These are phyloP conservation scores for Pyrus hybrid DNA, from an alignment of 331 rosid species.

Conservation along the genomic window DNA sequence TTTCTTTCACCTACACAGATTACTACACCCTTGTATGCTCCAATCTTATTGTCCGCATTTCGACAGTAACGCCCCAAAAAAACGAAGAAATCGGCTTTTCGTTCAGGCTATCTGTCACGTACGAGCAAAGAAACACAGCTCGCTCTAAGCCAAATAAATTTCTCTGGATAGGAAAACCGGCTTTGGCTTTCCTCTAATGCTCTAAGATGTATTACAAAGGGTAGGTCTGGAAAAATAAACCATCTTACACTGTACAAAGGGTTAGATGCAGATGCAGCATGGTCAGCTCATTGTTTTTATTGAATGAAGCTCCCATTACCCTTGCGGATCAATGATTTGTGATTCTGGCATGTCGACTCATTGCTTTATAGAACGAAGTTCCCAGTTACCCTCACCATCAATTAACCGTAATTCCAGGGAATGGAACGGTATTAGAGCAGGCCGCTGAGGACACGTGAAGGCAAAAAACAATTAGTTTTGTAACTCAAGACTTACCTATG, in stretches of 20 bases:
- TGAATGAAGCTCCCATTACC: constrained; percentile 79
- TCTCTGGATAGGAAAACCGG: background rate
- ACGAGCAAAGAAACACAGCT: background rate
- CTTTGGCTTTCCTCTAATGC: background rate
- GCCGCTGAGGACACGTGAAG: constrained; percentile 50
- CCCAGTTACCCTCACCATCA: constrained; percentile 99
- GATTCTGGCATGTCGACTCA: constrained; percentile 17
- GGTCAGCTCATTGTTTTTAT: constrained; percentile 8
- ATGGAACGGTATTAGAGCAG: constrained; percentile 92
- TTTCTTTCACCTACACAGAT: background rate
- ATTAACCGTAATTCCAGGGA: constrained; percentile 78
- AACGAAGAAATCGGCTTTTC: background rate
- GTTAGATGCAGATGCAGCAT: background rate
- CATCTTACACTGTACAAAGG: background rate
- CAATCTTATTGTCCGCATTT: background rate
- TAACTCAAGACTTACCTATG: background rate
- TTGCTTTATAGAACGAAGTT: constrained; percentile 69
- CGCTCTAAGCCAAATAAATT: background rate
- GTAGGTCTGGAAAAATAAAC: background rate
- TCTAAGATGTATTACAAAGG: background rate
- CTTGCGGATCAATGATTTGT: constrained; percentile 78
- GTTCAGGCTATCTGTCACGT: background rate
- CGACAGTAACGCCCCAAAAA: background rate
- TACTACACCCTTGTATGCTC: background rate
- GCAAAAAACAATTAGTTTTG: background rate